Percentiles rank a stretch among this genome's conserved stretches.
These are phyloP conservation scores for Boletus vinaceobasis DNA, from an alignment of 768 basidiomycete species.

Conservation along the genomic window DNA sequence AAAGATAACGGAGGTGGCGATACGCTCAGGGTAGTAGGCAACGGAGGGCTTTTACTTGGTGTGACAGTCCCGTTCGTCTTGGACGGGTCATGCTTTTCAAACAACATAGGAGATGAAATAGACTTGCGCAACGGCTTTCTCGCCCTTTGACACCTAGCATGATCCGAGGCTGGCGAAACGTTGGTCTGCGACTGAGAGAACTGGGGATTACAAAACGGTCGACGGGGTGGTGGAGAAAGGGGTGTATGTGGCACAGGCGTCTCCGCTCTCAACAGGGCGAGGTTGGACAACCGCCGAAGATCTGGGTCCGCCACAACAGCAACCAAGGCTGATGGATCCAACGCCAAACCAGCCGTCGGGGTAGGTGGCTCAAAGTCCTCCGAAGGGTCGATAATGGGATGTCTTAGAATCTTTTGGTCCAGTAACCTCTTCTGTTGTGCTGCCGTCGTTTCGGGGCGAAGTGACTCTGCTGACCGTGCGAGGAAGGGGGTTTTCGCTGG, in stretches of 20 bases:
- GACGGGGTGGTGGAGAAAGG: conserved; percentile 62
- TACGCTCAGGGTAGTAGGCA: conserved; percentile 33
- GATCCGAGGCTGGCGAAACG: conserved; percentile 28
- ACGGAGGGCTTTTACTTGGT: conserved; percentile 43
- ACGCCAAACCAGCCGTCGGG: conserved; percentile 2
- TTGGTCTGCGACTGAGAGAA: conserved; percentile 61
- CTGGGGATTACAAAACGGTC: conserved; percentile 38
- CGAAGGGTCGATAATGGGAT: conserved; percentile 35
- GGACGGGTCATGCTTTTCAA: conserved; percentile 38
- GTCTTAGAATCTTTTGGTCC: conserved; percentile 45
- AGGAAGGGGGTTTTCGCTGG: conserved; percentile 30
- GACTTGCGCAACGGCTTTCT: conserved; percentile 41
- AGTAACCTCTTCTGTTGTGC: conserved; percentile 28
- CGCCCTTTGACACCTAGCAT: conserved; percentile 6
- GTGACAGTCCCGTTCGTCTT: conserved; percentile 27
- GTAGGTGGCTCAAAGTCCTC: conserved; percentile 31
- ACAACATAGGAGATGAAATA: conserved; percentile 53
- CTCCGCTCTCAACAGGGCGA: conserved; percentile 55
- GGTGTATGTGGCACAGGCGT: conserved; percentile 64
- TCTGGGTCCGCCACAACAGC: conserved; percentile 28
- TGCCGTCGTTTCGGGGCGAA: conserved; percentile 12
- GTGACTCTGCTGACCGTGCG: conserved; percentile 22
- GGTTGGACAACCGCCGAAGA: conserved; percentile 38
- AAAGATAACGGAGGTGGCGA: conserved; percentile 28
- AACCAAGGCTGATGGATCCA: conserved; percentile 9